Evolutionary conservation across 2,329 filamentous ascomycete genomes (phyloP), one percentile per base, ranked within the genome.

Genomic region (Uncinocarpus reesii): DNA sequence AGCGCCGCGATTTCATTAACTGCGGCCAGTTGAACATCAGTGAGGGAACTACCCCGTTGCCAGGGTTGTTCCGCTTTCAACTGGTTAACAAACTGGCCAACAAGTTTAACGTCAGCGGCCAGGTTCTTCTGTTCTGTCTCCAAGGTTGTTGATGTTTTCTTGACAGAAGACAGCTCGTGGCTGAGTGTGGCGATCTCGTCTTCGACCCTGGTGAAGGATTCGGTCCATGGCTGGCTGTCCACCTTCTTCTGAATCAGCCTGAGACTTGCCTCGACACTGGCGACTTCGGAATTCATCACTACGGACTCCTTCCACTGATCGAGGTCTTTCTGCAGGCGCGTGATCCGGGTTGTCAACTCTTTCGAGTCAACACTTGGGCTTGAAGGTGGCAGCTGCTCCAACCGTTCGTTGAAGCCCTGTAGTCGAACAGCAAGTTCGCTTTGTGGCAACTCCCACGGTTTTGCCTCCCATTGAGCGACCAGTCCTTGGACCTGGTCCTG

Each of bases 1-100:
- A 45, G 21, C 15, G 8, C 24, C 21, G 8, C 8, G 31, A 44
- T 15, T 10, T 47, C 44, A 10, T 38, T 26, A 40, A 47, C 24
- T 32, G 36, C 28, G 4, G 44, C 24, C 26, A 40, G 18, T 16
- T 47, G 44, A n/a, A 7, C 6, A 20, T 31, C 44, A 47, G 44
- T 40, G 34, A 40, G 34, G 44, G 35, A 29, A 16, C 28, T 15
- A 32, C 2, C 44, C 18, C 26, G 44, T 32, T 47, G 38, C 44
- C 44, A 47, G 15, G 44, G 44, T 32, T 47, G 44, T 2, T 38
- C 36, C 24, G 44, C 44, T 32, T 47, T 38, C 36, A 47, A 20
- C 36, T 47, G 44, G 32, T 38, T 40, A 7, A 47, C 36, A 31
- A 15, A 47, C 36, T 47, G 44, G 18, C n/a, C 28, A 47, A 40